A percentile compares a stretch with the other conserved stretches of the same genome.
Conservation (phyloP, 1,139 yeast species). For the Tardiomyces blankii region DNA sequence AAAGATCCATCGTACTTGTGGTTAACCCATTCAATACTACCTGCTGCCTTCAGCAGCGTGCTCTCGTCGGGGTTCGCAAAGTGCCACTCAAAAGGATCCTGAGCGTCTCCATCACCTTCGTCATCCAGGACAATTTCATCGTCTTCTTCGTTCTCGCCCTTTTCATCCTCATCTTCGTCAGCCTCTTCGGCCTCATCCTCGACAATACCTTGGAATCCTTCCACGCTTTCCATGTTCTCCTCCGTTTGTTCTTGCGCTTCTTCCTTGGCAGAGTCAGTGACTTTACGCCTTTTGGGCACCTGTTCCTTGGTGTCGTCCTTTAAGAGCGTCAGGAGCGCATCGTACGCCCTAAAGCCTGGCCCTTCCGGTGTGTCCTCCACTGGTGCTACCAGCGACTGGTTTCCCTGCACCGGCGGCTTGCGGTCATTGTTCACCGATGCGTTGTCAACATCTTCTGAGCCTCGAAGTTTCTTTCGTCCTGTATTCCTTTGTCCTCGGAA, state of each 20-base stretch:
- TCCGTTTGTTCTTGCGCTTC: too few species aligned
- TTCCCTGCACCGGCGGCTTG: too few species aligned
- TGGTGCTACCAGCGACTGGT: background rate
- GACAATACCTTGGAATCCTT: constrained; percentile 12
- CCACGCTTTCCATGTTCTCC: constrained; percentile 13
- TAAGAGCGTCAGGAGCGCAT: constrained; percentile 63
- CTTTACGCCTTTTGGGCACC: constrained; percentile 12
- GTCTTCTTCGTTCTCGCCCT: constrained; percentile 18
- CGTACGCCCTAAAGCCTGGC: constrained; percentile 38
- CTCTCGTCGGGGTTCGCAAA: constrained; percentile 46
- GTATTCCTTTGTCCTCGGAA: background rate
- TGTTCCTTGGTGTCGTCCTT: constrained; percentile 34
- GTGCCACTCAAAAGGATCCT: constrained; percentile 63
- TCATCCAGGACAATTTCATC: constrained; percentile 28
- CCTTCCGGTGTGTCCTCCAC: background rate
- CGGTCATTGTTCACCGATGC: background rate
- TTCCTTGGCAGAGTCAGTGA: constrained; percentile 12
- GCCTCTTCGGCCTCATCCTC: constrained; percentile 22
- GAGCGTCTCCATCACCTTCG: constrained; percentile 29
- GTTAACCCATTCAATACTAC: background rate
- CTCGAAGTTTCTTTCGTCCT: background rate
- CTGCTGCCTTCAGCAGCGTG: background rate
- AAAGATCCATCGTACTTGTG: constrained; percentile 1
- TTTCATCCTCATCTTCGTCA: constrained; percentile 19
- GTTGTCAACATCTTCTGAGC: background rate